Conservation (phyloP, 2,329 filamentous ascomycete genomes). For the Hysterium pulicare region DNA sequence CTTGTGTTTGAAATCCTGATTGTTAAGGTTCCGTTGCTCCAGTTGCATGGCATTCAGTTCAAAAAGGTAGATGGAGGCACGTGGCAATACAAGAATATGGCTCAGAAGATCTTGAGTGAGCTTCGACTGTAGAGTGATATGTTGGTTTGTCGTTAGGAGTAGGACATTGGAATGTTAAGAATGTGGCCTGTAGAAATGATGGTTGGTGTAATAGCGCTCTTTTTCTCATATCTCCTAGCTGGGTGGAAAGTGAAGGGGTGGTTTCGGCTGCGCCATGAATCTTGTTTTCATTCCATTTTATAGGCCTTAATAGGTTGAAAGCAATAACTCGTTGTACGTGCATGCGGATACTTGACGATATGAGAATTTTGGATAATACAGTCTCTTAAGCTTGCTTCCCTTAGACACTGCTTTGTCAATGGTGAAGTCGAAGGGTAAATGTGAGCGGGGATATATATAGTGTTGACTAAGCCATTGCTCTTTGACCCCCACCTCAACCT, state of each 20-base stretch:
- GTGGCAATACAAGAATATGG: conserved; percentile 99
- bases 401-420: no score
- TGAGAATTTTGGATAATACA: no score
- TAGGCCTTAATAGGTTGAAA: no score
- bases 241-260: not conserved
- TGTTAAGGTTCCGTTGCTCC: conserved; percentile 92
- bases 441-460: no score
- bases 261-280: conserved; percentile 17
- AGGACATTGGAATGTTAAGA: not conserved
- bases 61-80: conserved; percentile 94
- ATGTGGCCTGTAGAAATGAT: not conserved
- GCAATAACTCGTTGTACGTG: no score
- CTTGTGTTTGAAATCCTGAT: conserved; percentile 95
- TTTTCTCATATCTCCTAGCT: not conserved
- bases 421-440: no score
- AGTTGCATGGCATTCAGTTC: conserved; percentile 93
- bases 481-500: no score
- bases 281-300: conserved; percentile 23
- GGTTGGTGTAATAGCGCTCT: no score
- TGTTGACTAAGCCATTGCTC: no score
- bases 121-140: conserved; percentile 62
- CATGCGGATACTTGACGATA: no score
- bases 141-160: not conserved
- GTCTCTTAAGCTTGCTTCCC: no score
- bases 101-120: conserved; percentile 87